phyloP scores from a whole-genome alignment of 371 early-diverging fungal genomes.

The Quaeritorhiza haematococci region DNA sequence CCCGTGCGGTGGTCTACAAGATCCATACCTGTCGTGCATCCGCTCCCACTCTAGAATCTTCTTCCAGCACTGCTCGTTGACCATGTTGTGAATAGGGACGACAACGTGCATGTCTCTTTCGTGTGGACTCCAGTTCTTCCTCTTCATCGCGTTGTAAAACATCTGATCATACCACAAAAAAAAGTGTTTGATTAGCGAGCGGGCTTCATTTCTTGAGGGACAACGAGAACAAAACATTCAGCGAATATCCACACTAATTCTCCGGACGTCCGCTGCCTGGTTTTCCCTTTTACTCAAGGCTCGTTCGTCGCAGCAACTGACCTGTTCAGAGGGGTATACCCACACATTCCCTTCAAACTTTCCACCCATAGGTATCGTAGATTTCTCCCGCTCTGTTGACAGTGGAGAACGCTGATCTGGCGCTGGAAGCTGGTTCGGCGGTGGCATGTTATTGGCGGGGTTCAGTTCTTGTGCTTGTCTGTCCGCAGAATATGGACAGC shows the following conservation, averaged over 20 bases:
- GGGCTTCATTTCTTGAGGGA: no score
- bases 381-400: constrained; percentile 57
- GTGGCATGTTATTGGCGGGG: constrained; percentile 72
- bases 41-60: constrained; percentile 91
- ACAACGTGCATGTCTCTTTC: constrained; percentile 85
- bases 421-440: constrained; percentile 55
- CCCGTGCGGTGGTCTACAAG: no score
- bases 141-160: constrained; percentile 92
- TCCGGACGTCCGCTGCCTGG: no score
- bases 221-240: no score
- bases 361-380: constrained; percentile 65
- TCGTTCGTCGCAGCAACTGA: constrained; percentile 35
- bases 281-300: no score
- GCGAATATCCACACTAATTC: no score
- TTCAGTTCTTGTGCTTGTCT: constrained; percentile 28
- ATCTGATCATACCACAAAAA: no score
- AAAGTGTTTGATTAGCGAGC: no score
- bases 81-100: constrained; percentile 94
- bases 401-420: constrained; percentile 53
- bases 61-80: constrained; percentile 93
- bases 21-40: constrained; percentile 60
- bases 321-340: constrained; percentile 94
- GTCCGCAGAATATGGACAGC: neutral
- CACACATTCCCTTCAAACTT: constrained; percentile 45
- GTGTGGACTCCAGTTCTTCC: constrained; percentile 89